Evolutionary conservation across 345 rosid species (phyloP).

Genomic region (Populus pruinosa): DNA sequence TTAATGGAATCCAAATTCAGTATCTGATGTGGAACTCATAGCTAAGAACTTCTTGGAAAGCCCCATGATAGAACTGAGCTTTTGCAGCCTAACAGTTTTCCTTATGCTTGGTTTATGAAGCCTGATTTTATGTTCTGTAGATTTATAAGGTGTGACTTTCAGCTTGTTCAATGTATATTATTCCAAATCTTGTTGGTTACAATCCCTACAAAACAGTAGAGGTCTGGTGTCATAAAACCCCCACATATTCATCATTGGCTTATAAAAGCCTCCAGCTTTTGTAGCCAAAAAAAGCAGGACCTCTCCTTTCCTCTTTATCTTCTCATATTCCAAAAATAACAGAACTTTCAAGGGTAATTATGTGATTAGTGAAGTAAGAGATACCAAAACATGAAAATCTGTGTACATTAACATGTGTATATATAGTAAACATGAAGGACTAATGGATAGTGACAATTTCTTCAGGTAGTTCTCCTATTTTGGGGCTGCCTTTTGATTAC

Average conservation of each 20-base stretch:
- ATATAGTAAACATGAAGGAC: neutral
- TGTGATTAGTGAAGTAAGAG: neutral
- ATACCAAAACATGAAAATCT: neutral
- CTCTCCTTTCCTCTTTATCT: neutral
- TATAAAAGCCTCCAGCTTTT: neutral
- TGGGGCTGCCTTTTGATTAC: slow-evolving; percentile 1
- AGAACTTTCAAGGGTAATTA: neutral
- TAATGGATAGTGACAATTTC: neutral
- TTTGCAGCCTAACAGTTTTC: neutral
- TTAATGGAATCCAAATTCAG: too few species aligned
- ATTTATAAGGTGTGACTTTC: neutral
- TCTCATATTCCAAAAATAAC: neutral
- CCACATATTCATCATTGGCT: neutral
- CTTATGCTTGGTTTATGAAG: neutral
- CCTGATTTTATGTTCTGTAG: neutral
- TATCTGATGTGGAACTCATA: too few species aligned
- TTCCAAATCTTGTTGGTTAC: neutral
- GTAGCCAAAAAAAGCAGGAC: neutral
- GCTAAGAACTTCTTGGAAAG: neutral
- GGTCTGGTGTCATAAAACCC: neutral
- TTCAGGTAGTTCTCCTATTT: slow-evolving; percentile 1
- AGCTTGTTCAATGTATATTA: neutral
- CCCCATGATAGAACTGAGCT: neutral
- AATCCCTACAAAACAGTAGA: neutral
- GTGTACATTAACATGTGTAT: neutral